Evolutionary conservation across 1,284 basidiomycete species (phyloP), one percentile per base, ranked within the genome.

Genomic region (Ceratobasidium sp.): DNA sequence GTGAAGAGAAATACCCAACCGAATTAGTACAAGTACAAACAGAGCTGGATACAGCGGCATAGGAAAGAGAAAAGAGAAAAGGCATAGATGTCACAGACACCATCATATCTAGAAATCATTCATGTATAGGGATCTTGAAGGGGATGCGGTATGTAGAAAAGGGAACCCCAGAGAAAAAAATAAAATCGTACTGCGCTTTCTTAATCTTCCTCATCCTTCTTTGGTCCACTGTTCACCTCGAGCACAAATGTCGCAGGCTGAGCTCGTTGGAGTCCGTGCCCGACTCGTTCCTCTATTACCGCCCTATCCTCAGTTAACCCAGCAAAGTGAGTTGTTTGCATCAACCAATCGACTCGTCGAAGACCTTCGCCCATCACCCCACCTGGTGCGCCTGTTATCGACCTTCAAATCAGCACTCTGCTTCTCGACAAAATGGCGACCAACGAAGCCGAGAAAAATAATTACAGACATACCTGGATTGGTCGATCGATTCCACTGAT

Each of bases 401-500:
- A 21, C 6, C 9, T 53, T 10, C 26, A 32, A 34, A 18, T 52
- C 16, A 65, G 23, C 32, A 34, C 14, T 14, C 16, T 45, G 43
- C 18, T 23, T 50, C 4, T 50, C 6, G 18, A 50, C 4, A 26
- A 8, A 26, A 14, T 18, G 10, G 4, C 10, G 10, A 14, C 6
- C 3, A 46, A 5, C 4, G n/a, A 46, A 46, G 48, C 6, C 8
- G 16, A 50, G 9, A 5, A 34, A n/a, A 30, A 57, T 21, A 14
- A 1, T 3, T 12, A 58, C 18, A 58, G 16, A 43, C 65, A 23
- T 26, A 70, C 65, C 65, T 48, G 65, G 65, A n/a, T 72, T 71
- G 18, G 75, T 75, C 8, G 61, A 69, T 45, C 75, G 39, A 71
- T 75, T 75, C 75, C 75, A 75, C 53, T 73, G 70, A 60, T 75